Conservation (phyloP, 2,329 filamentous ascomycete genomes). For the Aspergillus flavus region DNA sequence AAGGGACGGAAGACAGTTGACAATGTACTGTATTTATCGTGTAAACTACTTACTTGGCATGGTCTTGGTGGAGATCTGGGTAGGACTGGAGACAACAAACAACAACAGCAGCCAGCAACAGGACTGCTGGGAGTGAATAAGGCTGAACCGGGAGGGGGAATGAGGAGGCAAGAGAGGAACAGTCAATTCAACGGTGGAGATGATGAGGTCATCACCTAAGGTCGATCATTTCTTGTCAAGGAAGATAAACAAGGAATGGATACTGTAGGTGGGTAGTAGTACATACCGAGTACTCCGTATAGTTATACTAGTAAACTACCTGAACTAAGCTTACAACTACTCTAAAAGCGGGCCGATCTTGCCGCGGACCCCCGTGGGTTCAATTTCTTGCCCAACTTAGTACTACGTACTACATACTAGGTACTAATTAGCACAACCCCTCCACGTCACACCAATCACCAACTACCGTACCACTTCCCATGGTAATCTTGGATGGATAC, state of each 20-base stretch:
- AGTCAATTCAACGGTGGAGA: neutral
- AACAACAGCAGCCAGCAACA: neutral
- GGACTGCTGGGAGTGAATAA: too few relatives aligned
- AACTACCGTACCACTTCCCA: too few relatives aligned
- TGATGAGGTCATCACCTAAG: neutral
- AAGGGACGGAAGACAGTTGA: constrained; percentile 17
- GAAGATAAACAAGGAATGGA: neutral
- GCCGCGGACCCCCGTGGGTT: neutral
- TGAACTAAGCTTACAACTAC: neutral
- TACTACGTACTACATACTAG: too few relatives aligned
- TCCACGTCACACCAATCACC: neutral
- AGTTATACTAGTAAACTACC: neutral
- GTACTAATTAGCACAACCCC: neutral
- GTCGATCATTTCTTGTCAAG: neutral
- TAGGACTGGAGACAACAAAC: neutral
- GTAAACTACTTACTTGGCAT: neutral
- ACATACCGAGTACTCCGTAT: neutral
- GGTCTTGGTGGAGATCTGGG: neutral
- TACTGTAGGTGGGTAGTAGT: neutral
- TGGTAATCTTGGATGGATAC: neutral
- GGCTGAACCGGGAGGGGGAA: neutral
- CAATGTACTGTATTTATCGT: neutral
- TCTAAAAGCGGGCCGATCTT: neutral
- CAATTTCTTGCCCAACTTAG: neutral
- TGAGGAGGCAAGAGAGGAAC: neutral